Percentiles rank a stretch among this genome's conserved stretches.
phyloP scores from a whole-genome alignment of 441 rosid species.

The Omphalea diandra region DNA sequence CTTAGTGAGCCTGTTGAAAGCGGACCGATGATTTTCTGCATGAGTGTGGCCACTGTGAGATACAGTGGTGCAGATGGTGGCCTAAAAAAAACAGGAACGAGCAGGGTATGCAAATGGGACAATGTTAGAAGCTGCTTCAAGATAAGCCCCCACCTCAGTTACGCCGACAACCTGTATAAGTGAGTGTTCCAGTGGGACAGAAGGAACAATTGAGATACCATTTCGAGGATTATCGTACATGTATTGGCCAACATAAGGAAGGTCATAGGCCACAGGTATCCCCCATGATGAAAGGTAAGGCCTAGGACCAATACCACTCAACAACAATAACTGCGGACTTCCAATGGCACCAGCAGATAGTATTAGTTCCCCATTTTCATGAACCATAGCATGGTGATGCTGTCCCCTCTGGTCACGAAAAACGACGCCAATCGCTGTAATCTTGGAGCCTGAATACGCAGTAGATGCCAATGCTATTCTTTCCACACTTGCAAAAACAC shows the following conservation, averaged over 20 bases:
- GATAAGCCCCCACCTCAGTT: conserved; percentile 65
- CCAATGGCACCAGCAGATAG: conserved; percentile 85
- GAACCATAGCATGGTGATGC: conserved; percentile 75
- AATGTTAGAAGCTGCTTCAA: conserved; percentile 80
- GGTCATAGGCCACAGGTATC: conserved; percentile 69
- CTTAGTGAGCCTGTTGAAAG: conserved; percentile 63
- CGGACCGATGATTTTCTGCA: conserved; percentile 79
- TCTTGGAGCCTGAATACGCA: conserved; percentile 31
- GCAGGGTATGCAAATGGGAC: conserved; percentile 62
- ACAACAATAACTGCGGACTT: conserved; percentile 72
- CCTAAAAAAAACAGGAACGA: conserved; percentile 53
- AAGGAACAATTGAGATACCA: conserved; percentile 78
- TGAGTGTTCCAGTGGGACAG: conserved; percentile 71
- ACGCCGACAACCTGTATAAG: conserved; percentile 89
- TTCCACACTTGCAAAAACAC: conserved; percentile 69
- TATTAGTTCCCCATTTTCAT: conserved; percentile 66
- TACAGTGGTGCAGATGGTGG: conserved; percentile 59
- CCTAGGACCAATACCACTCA: conserved; percentile 86
- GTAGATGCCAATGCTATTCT: conserved; percentile 59
- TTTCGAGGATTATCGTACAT: conserved; percentile 79
- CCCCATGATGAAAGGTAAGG: conserved; percentile 83
- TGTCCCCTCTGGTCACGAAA: conserved; percentile 62
- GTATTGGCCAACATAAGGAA: conserved; percentile 71
- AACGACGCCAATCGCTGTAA: conserved; percentile 65
- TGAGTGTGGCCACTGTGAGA: conserved; percentile 81